These are phyloP conservation scores for Chalciporus sp. DNA, from an alignment of 1,284 basidiomycete genomes.

Conservation along the genomic window DNA sequence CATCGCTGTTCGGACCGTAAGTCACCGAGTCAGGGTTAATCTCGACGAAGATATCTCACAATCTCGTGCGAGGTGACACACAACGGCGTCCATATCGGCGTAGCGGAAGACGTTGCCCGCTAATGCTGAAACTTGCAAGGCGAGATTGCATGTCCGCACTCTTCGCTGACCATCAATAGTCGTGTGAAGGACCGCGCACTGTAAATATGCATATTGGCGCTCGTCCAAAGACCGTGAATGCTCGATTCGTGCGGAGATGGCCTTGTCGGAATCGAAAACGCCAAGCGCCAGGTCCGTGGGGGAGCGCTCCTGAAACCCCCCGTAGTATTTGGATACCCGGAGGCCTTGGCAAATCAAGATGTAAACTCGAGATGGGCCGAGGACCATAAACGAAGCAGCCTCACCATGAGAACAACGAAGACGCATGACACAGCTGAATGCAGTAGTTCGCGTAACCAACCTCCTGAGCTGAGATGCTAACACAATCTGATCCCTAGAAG, in stretches of 20 bases:
- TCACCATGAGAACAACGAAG: constrained; percentile 87
- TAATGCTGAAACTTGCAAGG: constrained; percentile 78
- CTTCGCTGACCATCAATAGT: constrained; percentile 77
- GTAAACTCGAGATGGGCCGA: constrained; percentile 8
- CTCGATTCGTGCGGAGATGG: constrained; percentile 68
- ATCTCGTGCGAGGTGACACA: constrained; percentile 79
- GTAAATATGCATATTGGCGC: constrained; percentile 80
- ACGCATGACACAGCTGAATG: constrained; percentile 81
- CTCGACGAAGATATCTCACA: constrained; percentile 47
- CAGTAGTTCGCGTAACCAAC: constrained; percentile 73
- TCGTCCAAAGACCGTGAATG: constrained; percentile 75
- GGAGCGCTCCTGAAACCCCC: constrained; percentile 81
- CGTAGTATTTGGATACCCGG: constrained; percentile 71
- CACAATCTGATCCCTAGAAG: constrained; percentile 66
- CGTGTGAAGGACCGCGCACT: constrained; percentile 93
- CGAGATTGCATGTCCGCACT: constrained; percentile 87
- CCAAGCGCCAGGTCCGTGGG: constrained; percentile 83
- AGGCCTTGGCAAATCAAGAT: constrained; percentile 53
- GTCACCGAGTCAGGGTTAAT: neutral
- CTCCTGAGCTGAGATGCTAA: constrained; percentile 77
- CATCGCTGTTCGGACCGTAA: constrained; percentile 55
- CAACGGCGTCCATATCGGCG: constrained; percentile 89
- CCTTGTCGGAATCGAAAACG: constrained; percentile 80
- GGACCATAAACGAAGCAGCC: neutral
- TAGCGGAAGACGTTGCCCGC: constrained; percentile 92